phyloP scores from a whole-genome alignment of 148 eudicot genomes.

The Limonium bicolor region DNA sequence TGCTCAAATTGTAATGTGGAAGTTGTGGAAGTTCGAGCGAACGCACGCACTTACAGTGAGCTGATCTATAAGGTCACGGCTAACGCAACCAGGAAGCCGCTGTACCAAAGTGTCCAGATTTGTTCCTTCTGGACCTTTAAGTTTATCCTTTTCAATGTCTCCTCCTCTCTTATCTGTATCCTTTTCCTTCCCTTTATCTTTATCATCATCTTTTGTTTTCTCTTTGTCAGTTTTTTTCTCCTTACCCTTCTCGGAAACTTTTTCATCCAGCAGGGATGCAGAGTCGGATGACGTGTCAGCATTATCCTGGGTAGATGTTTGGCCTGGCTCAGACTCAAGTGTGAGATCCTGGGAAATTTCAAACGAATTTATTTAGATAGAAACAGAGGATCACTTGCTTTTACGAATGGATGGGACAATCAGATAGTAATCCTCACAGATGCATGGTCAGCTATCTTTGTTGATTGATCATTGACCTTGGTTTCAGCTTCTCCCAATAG shows the following conservation, averaged over 20 bases:
- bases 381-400: background rate
- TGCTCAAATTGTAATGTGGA: too few species aligned
- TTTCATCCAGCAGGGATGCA: constrained; percentile 40
- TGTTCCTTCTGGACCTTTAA: constrained; percentile 75
- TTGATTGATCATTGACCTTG: constrained; percentile 58
- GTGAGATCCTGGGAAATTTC: constrained; percentile 38
- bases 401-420: too few species aligned
- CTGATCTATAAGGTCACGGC: constrained; percentile 97
- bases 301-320: constrained; percentile 32
- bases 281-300: constrained; percentile 38
- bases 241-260: constrained; percentile 25
- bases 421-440: constrained; percentile 35
- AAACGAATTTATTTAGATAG: background rate
- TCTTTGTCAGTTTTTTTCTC: constrained; percentile 57
- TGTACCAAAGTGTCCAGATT: constrained; percentile 72
- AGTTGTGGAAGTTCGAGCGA: too few species aligned
- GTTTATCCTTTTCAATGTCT: constrained; percentile 75
- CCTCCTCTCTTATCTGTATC: constrained; percentile 51
- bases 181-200: constrained; percentile 78
- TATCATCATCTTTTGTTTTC: constrained; percentile 46
- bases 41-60: constrained; percentile 65
- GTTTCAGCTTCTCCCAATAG: constrained; percentile 80
- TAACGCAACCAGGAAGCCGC: constrained; percentile 92
- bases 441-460: constrained; percentile 57
- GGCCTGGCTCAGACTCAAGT: constrained; percentile 53